phyloP scores from a whole-genome alignment of 768 basidiomycete species.

The Lenzites betulinus region DNA sequence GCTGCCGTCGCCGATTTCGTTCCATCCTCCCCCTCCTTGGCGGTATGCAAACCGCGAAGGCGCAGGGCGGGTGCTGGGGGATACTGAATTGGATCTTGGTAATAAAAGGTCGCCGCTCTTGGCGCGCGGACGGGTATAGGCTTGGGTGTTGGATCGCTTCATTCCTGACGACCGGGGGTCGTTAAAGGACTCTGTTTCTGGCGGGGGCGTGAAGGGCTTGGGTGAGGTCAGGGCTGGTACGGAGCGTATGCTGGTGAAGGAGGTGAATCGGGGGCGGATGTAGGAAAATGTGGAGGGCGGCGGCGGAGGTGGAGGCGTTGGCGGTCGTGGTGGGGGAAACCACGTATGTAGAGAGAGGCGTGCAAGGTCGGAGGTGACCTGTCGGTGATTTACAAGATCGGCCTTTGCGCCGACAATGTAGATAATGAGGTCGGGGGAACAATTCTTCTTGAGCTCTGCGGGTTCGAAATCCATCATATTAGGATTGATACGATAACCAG shows the following conservation, averaged over 20 bases:
- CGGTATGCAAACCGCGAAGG: constrained; percentile 53
- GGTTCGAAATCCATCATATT: constrained; percentile 1
- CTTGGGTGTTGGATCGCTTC: constrained; percentile 35
- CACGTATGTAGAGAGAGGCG: constrained; percentile 83
- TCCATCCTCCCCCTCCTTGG: constrained; percentile 54
- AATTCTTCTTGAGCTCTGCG: constrained; percentile 88
- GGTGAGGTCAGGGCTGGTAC: constrained; percentile 50
- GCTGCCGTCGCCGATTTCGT: constrained; percentile 58
- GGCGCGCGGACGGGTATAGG: constrained; percentile 42
- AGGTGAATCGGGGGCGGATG: constrained; percentile 77
- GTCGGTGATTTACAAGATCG: constrained; percentile 69
- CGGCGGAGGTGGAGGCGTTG: constrained; percentile 64
- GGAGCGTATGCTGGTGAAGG: constrained; percentile 67
- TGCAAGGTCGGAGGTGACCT: constrained; percentile 80
- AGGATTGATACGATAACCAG: neutral
- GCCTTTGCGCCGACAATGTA: constrained; percentile 96
- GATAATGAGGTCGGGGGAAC: constrained; percentile 84
- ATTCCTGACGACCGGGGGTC: constrained; percentile 50
- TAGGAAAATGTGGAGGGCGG: constrained; percentile 68
- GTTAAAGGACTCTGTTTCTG: constrained; percentile 60
- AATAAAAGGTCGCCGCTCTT: constrained; percentile 44
- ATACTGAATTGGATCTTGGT: constrained; percentile 23
- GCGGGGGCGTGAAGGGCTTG: constrained; percentile 57
- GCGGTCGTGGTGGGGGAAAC: constrained; percentile 80
- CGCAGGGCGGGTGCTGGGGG: constrained; percentile 20